Conservation (phyloP, 2,329 filamentous ascomycete genomes). For the Penicillium sumatraense region DNA sequence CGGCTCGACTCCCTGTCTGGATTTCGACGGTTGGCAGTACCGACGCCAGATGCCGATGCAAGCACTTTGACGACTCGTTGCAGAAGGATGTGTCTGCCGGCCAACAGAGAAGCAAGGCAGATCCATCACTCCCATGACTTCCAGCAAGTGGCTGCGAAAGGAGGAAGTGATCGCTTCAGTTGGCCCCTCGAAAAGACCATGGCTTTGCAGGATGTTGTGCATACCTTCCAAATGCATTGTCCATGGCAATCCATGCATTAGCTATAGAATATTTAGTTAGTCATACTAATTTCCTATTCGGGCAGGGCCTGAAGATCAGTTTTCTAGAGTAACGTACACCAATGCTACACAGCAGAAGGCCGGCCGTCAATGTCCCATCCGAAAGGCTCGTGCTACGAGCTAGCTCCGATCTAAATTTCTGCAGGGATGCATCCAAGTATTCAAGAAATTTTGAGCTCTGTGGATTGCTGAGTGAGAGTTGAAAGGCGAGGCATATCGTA, state of each 20-base stretch:
- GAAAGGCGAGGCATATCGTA: conserved; percentile 33
- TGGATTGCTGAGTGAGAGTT: conserved; percentile 25
- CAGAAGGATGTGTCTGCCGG: conserved; percentile 23
- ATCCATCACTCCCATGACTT: conserved; percentile 40
- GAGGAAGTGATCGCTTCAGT: not conserved
- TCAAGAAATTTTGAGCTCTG: conserved; percentile 29
- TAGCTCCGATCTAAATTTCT: conserved; percentile 33
- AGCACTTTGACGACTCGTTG: conserved; percentile 28
- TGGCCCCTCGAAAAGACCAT: conserved; percentile 11
- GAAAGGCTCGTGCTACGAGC: conserved; percentile 24
- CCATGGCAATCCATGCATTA: conserved; percentile 36
- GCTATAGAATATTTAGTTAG: conserved; percentile 17
- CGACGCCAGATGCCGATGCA: conserved; percentile 33
- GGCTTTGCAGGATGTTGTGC: conserved; percentile 33
- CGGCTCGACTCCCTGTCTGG: conserved; percentile 24
- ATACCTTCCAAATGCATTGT: conserved; percentile 38
- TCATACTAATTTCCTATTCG: not conserved
- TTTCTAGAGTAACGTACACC: conserved; percentile 26
- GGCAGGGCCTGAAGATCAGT: not conserved
- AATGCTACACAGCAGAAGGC: conserved; percentile 37
- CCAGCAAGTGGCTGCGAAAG: conserved; percentile 32
- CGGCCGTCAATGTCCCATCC: conserved; percentile 35
- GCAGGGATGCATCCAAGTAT: conserved; percentile 32
- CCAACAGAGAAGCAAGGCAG: conserved; percentile 32
- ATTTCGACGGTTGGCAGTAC: conserved; percentile 25